phyloP scores from a whole-genome alignment of 2,329 filamentous ascomycete species.

The Penicillium sp. region DNA sequence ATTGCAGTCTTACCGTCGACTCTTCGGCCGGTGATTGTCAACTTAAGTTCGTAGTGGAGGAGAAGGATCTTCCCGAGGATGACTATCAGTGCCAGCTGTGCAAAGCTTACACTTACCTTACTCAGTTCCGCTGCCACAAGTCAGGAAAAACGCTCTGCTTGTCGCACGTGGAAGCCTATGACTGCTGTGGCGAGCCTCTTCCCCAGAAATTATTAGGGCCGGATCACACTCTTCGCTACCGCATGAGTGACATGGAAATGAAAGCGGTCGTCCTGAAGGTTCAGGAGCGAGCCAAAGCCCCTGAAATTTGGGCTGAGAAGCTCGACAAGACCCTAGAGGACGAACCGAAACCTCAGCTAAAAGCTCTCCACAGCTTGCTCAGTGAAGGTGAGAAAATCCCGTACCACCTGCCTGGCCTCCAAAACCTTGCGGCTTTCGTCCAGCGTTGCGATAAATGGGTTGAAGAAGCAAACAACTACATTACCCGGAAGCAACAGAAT shows the following conservation, averaged over 20 bases:
- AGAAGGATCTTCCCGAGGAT: slow-evolving; percentile 77
- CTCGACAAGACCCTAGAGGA: slow-evolving; percentile 79
- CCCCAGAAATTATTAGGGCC: slow-evolving; percentile 62
- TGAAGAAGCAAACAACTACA: slow-evolving; percentile 93
- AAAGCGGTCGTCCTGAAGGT: slow-evolving; percentile 65
- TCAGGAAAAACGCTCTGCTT: slow-evolving; percentile 79
- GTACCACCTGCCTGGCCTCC: slow-evolving; percentile 76
- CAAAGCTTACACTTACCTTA: slow-evolving; percentile 87
- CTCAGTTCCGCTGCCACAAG: slow-evolving; percentile 78
- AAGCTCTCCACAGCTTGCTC: slow-evolving; percentile 74
- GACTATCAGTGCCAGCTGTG: slow-evolving; percentile 89
- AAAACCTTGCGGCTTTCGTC: slow-evolving; percentile 80
- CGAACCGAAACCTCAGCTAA: slow-evolving; percentile 76
- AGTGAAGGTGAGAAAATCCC: slow-evolving; percentile 95
- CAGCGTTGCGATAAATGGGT: slow-evolving; percentile 97
- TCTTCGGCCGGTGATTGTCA: slow-evolving; percentile 48
- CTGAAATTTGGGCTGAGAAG: slow-evolving; percentile 86
- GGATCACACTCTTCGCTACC: slow-evolving; percentile 70
- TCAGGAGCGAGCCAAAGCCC: slow-evolving; percentile 76
- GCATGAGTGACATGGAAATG: slow-evolving; percentile 68
- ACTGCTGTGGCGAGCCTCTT: slow-evolving; percentile 70
- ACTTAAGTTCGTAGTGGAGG: slow-evolving; percentile 60
- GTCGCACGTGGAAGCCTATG: slow-evolving; percentile 69
- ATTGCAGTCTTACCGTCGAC: slow-evolving; percentile 50
- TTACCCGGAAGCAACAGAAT: slow-evolving; percentile 94